phyloP scores from a whole-genome alignment of 768 basidiomycete species.

The Steccherinum ochraceum region DNA sequence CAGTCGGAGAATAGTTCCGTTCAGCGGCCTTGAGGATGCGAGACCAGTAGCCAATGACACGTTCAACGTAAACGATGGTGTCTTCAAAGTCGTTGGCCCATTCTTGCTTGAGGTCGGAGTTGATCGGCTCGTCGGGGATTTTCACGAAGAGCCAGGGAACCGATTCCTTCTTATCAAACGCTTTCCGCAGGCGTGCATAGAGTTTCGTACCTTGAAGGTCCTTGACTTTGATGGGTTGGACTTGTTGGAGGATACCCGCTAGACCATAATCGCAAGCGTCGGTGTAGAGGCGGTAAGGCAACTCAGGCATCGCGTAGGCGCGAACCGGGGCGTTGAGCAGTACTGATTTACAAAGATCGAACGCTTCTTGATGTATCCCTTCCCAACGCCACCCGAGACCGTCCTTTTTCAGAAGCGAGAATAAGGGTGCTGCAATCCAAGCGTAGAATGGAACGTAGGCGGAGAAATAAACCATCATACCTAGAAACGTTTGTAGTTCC shows the following conservation, averaged over 20 bases:
- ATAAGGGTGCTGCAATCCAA: conserved; percentile 18
- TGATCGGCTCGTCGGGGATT: no score
- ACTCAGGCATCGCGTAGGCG: conserved; percentile 11
- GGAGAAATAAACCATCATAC: conserved; percentile 21
- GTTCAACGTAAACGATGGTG: conserved; percentile 22
- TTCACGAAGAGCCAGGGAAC: no score
- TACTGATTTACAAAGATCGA: conserved; percentile 21
- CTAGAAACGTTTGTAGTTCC: no score
- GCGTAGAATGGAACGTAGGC: conserved; percentile 20
- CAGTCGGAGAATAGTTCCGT: conserved; percentile 42
- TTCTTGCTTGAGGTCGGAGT: no score
- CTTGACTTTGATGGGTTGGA: conserved; percentile 6
- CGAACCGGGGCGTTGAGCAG: conserved; percentile 18
- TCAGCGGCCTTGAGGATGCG: conserved; percentile 25
- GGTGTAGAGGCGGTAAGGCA: conserved; percentile 12
- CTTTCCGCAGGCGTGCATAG: no score
- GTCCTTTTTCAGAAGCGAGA: conserved; percentile 16
- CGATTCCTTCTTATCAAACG: no score
- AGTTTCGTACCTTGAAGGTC: no score
- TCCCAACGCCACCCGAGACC: conserved; percentile 13
- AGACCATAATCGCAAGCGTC: conserved; percentile 20
- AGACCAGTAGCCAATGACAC: conserved; percentile 27
- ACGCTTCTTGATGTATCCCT: conserved; percentile 18
- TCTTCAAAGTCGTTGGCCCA: not conserved
- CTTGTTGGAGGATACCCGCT: conserved; percentile 14